These are phyloP conservation scores for Haplosporangium sp. DNA, from an alignment of 371 early-diverging fungal species.

Conservation along the genomic window DNA sequence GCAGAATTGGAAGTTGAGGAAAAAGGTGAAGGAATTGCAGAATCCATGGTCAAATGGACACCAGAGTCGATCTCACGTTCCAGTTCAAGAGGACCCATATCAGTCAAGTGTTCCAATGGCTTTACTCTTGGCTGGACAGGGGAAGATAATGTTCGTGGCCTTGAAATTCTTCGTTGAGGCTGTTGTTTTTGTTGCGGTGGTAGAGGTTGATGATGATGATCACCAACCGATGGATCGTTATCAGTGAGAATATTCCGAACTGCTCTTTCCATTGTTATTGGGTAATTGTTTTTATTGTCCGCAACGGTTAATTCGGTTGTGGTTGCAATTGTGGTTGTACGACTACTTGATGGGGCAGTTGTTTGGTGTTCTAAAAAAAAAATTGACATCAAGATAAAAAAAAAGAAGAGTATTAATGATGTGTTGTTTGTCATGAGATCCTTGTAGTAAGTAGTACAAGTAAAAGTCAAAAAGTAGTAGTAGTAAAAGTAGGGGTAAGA, in stretches of 20 bases:
- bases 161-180: neutral
- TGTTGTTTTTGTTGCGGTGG: neutral
- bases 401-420: neutral
- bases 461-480: no score
- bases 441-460: no score
- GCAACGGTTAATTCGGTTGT: neutral
- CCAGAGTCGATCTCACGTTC: conserved; percentile 23
- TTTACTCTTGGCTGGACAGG: conserved; percentile 8
- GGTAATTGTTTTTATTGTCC: neutral
- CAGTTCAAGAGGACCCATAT: conserved; percentile 39
- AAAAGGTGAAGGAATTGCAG: neutral
- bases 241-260: neutral
- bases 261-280: neutral
- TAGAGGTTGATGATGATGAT: neutral
- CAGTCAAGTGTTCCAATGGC: conserved; percentile 31
- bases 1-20: neutral
- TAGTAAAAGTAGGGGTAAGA: no score
- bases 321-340: neutral
- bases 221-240: neutral
- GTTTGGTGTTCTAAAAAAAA: no score
- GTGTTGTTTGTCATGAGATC: neutral
- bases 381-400: neutral
- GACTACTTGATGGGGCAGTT: no score
- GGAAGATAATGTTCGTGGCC: conserved; percentile 8
- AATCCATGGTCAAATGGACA: neutral